Percentiles rank a stretch among this genome's conserved stretches.
These are phyloP conservation scores for Corynascus novoguineensis DNA, from an alignment of 495 filamentous ascomycete species.

Conservation along the genomic window DNA sequence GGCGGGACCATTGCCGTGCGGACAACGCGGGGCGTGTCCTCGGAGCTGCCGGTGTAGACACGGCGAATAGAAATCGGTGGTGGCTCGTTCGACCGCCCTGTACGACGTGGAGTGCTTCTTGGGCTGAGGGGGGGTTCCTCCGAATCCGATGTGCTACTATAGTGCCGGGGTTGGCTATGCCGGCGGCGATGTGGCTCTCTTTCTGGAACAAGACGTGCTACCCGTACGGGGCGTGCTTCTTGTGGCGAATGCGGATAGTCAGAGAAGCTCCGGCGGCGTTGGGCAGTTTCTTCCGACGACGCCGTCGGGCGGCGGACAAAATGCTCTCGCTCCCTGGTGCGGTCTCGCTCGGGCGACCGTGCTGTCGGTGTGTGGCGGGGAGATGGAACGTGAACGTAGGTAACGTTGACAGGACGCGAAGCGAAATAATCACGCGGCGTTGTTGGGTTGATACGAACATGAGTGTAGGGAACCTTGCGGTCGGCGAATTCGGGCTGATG, in stretches of 20 bases:
- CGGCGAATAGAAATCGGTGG: constrained; percentile 23
- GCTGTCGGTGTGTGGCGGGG: constrained; percentile 6
- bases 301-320: constrained; percentile 22
- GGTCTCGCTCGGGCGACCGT: constrained; percentile 25
- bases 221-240: constrained; percentile 19
- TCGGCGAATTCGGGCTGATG: constrained; percentile 22
- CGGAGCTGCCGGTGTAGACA: constrained; percentile 19
- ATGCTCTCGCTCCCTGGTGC: constrained; percentile 20
- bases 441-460: constrained; percentile 19
- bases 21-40: constrained; percentile 14
- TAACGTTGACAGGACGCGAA: constrained; percentile 18
- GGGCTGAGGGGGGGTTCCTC: constrained; percentile 18
- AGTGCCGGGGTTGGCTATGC: constrained; percentile 27
- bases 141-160: constrained; percentile 24
- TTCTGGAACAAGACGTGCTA: constrained; percentile 20
- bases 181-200: constrained; percentile 17
- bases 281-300: constrained; percentile 23
- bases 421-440: constrained; percentile 23
- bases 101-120: constrained; percentile 3
- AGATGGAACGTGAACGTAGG: constrained; percentile 23
- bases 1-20: constrained; percentile 20
- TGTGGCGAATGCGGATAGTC: constrained; percentile 22
- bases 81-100: constrained; percentile 21
- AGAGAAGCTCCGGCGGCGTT: constrained; percentile 26
- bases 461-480: constrained; percentile 19